Conservation (phyloP, 73 alveolate genomes). For the Tetrahymena thermophila region DNA sequence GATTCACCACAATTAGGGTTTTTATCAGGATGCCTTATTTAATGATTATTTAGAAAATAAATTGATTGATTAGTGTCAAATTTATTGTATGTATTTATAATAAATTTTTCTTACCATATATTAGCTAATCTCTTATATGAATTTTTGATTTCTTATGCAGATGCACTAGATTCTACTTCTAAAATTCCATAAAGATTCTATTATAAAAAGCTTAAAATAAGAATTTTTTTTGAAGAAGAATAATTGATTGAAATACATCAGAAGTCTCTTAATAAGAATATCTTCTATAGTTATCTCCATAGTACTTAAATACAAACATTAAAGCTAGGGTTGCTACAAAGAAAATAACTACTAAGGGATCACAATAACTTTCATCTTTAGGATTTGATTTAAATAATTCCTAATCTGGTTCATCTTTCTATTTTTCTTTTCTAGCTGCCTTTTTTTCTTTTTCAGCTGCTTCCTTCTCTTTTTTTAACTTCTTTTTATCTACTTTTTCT, state of each 20-base stretch:
- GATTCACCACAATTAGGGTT: not conserved
- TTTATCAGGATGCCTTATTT: not conserved
- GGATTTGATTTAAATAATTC: not conserved
- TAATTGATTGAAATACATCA: not conserved
- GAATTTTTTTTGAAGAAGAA: not conserved
- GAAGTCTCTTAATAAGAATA: not conserved
- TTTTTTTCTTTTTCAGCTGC: not conserved
- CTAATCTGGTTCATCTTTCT: not conserved
- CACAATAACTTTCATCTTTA: not conserved
- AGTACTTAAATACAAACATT: not conserved
- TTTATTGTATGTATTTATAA: no score
- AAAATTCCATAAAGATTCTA: not conserved
- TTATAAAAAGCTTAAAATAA: not conserved
- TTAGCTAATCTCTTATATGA: not conserved
- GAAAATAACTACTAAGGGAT: not conserved
- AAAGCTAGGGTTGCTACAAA: not conserved
- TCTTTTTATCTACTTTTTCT: not conserved
- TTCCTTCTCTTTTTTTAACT: not conserved
- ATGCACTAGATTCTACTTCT: not conserved
- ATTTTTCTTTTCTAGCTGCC: not conserved
- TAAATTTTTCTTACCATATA: no score
- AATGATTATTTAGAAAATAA: not conserved
- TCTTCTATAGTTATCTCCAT: not conserved
- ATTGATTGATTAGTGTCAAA: not conserved
- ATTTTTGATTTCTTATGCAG: not conserved